Conservation (phyloP, 2,329 filamentous ascomycete genomes). For the Pseudocercospora pini-densiflorae region DNA sequence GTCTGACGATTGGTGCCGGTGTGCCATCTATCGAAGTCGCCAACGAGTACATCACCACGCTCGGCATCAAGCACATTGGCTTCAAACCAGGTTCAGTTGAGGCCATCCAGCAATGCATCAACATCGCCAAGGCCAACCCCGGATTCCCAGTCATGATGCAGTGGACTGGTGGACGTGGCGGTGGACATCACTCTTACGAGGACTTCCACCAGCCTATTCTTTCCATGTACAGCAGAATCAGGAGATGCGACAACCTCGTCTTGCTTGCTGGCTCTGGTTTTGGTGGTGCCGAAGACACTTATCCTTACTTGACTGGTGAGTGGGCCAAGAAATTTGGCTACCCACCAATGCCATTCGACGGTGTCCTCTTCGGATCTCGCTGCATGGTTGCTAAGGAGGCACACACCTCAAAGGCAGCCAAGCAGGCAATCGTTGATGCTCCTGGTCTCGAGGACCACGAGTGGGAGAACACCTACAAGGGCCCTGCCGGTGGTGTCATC, state of each 20-base stretch:
- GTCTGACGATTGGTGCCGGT: constrained; percentile 89
- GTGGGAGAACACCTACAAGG: constrained; percentile 95
- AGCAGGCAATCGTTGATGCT: constrained; percentile 87
- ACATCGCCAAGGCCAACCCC: constrained; percentile 92
- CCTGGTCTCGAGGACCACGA: constrained; percentile 78
- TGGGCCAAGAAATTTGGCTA: constrained; percentile 90
- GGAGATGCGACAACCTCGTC: constrained; percentile 83
- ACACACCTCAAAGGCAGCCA: constrained; percentile 83
- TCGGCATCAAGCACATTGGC: constrained; percentile 88
- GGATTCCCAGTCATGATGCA: constrained; percentile 91
- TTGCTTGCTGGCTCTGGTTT: constrained; percentile 91
- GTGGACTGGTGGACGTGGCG: constrained; percentile 93
- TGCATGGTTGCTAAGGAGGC: constrained; percentile 96
- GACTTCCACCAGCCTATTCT: constrained; percentile 93
- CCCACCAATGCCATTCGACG: constrained; percentile 92
- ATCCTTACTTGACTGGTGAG: constrained; percentile 85
- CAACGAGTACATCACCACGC: constrained; percentile 89
- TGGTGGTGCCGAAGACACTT: constrained; percentile 86
- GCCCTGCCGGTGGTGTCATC: constrained; percentile 87
- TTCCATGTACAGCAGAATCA: constrained; percentile 87
- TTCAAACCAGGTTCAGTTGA: constrained; percentile 94
- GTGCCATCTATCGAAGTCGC: constrained; percentile 93
- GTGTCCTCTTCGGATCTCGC: constrained; percentile 85
- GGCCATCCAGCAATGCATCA: constrained; percentile 86
- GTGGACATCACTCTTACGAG: constrained; percentile 92